phyloP scores from a whole-genome alignment of 352 stramenopile species.

The Globisporangium nodosum region DNA sequence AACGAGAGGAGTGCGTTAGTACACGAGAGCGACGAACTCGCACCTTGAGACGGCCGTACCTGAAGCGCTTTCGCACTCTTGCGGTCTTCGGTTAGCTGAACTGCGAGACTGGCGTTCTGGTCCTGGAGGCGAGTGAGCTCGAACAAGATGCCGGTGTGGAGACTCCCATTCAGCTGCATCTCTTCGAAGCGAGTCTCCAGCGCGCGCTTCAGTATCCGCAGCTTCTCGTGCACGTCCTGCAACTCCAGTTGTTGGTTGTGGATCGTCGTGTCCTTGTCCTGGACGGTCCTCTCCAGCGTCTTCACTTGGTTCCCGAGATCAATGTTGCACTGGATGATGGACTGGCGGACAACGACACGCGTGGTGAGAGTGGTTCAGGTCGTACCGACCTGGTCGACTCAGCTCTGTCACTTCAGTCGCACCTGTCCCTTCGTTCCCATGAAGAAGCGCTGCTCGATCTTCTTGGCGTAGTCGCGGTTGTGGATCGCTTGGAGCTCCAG shows the following conservation, averaged over 20 bases:
- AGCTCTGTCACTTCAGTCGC: background rate
- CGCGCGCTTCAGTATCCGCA: conserved; percentile 64
- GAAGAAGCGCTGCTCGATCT: conserved; percentile 82
- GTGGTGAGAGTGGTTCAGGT: too few species aligned
- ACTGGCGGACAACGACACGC: conserved; percentile 15
- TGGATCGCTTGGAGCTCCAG: conserved; percentile 76
- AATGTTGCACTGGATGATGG: conserved; percentile 57
- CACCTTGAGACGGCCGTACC: background rate
- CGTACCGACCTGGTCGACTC: too few species aligned
- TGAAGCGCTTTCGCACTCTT: conserved; percentile 28
- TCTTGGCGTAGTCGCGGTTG: conserved; percentile 82
- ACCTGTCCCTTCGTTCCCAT: conserved; percentile 62
- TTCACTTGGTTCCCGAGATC: conserved; percentile 44
- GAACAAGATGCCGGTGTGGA: conserved; percentile 72
- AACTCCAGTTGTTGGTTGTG: conserved; percentile 23
- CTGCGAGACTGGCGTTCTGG: conserved; percentile 43
- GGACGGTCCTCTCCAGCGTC: conserved; percentile 26
- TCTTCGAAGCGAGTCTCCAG: conserved; percentile 66
- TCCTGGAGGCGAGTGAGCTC: conserved; percentile 74
- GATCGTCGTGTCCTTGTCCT: conserved; percentile 20
- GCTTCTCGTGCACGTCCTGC: conserved; percentile 39
- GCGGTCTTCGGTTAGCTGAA: conserved; percentile 59
- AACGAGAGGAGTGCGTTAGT: background rate
- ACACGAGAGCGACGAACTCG: background rate
- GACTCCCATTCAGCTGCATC: conserved; percentile 55